Evolutionary conservation across 2,329 filamentous ascomycete genomes (phyloP), one percentile per base, ranked within the genome.

Genomic region (Colletotrichum spinosum): DNA sequence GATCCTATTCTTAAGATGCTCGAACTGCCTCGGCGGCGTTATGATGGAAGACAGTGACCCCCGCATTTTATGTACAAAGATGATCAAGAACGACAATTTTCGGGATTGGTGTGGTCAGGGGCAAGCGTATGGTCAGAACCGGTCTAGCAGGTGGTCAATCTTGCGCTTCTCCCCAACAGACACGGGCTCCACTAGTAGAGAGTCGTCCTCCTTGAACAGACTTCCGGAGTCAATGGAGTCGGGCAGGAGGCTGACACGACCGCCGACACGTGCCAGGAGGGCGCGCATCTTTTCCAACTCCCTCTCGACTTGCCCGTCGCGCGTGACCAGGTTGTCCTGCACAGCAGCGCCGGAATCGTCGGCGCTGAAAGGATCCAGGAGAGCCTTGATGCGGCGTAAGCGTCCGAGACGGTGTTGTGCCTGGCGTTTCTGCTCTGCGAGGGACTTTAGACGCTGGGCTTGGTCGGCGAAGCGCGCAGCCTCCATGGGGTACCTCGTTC

Each of bases 261-360:
- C 86, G 5, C 83, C 82, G 0, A 91, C 87, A 34, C 88, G 81
- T 1, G 84, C 83, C 59, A 90, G 80, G 67, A 93, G 76, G 69
- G 89, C 80, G 39, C 88, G 84, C 84, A 90, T 92, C 67, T 84
- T 85, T 74, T 89, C 86, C 59, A 93, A 78, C 76, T 93, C 90
- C 57, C 79, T 80, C 72, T 90, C 90, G 9, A 93, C 75, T 52
- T 88, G 84, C 2, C 89, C 88, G 72, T 90, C 86, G 38, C 86
- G 84, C 55, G 87, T 89, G 2, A 91, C 82, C 4, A 93, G 75
- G 72, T 92, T 92, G 63, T 87, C 84, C 74, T 93, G 91, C 7
- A 90, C 78, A 8, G 77, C 70, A 68, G 76, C 68, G 69, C 77
- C 69, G 71, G 76, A 39, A 4, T 72, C 71, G n/a, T 61, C 71